phyloP scores from a whole-genome alignment of 257 asterid genomes.

The Nicotiana tomentosiformis region DNA sequence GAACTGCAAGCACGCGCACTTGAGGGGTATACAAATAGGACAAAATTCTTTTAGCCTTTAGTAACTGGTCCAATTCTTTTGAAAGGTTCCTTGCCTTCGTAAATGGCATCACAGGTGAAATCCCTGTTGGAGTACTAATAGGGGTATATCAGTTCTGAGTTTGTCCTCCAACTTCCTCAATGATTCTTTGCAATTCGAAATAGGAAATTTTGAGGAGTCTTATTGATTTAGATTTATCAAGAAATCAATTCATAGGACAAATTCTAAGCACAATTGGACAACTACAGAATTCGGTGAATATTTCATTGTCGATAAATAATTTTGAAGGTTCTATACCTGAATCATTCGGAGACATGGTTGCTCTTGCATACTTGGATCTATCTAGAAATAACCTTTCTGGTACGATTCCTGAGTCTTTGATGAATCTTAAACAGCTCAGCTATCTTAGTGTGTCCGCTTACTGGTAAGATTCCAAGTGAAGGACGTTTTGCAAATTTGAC shows the following conservation, averaged over 20 bases:
- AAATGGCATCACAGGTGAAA: background rate
- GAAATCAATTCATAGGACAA: constrained; percentile 7
- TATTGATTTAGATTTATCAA: background rate
- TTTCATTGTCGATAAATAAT: constrained; percentile 9
- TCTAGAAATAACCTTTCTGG: constrained; percentile 9
- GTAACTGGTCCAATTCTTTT: background rate
- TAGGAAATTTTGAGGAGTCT: background rate
- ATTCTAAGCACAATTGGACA: constrained; percentile 7
- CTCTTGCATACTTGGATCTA: constrained; percentile 4
- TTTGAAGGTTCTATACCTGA: constrained; percentile 13
- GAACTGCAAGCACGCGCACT: background rate
- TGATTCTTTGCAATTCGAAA: background rate
- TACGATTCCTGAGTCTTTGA: background rate
- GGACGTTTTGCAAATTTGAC: constrained; percentile 9
- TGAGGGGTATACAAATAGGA: background rate
- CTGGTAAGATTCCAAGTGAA: constrained; percentile 9
- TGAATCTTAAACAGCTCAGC: background rate
- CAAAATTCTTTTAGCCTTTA: background rate
- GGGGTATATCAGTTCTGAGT: background rate
- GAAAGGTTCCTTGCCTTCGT: too few relatives aligned
- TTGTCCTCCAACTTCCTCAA: background rate
- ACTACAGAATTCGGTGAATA: background rate
- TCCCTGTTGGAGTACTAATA: background rate
- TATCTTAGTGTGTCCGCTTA: constrained; percentile 10
- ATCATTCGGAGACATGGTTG: constrained; percentile 2